Base-by-base conservation (phyloP, 2,329 filamentous ascomycete species). In the Fusarium lateritium region DNA sequence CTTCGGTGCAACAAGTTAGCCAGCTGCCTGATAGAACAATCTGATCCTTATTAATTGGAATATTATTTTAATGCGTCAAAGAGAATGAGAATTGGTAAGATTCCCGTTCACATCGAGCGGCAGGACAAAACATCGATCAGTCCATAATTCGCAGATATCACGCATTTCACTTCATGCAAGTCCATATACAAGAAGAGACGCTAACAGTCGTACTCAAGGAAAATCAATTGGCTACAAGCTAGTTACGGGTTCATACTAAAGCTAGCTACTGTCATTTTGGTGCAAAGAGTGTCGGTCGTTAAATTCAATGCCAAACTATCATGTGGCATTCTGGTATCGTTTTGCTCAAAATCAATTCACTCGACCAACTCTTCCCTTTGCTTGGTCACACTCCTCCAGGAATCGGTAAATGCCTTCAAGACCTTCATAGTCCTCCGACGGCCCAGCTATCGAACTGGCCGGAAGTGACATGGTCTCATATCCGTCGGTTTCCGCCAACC, bases 401-500 rank as follows among this genome's bases (percentile, higher is more conserved):
- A 89, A 89, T 17, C 83, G 81, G 73, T 89, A 87, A 36, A 89
- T 84, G 6, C 86, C 87, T 62, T 88, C 85, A 4, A 88, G 69
- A 2, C 86, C 86, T 51, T 89, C 85, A 63, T 83, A 87, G 4
- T 85, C 83, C 45, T 83, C 80, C 2, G 84, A 84, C 42, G 75
- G 77, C 43, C 82, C 81, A 65, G 82, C 82, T 17, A 76, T 79
- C 9, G 83, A 83, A 69, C 80, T 84, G n/a, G 75, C 67, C 3
- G 80, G 80, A 10, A 82, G 82, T n/a, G 85, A 84, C 81, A 84
- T 82, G 67, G 81, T 84, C 67, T 81, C 83, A 60, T 86, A 87
- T 0, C 82, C 83, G 38, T 85, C 83, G 1, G 78, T 77, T 14
- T 82, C 81, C 1, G 82, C 83, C 21, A 84, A 73, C 85, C 84